Conservation (phyloP, 805 yeast species). For the Cyberlindnera mycetangii region DNA sequence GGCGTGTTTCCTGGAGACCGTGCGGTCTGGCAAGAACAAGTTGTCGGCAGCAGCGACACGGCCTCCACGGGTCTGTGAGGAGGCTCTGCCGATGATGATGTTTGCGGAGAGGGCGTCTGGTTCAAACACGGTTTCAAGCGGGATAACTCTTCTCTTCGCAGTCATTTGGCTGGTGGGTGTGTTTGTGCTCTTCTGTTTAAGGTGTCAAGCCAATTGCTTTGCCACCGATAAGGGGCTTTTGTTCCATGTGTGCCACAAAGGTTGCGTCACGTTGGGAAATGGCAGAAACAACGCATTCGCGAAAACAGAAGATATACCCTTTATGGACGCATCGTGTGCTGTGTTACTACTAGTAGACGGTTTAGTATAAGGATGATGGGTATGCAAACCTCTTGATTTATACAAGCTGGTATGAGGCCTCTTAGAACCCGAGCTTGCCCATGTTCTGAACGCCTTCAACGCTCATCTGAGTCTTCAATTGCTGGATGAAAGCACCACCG, state of each 20-base stretch:
- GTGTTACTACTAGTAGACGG: too few species aligned
- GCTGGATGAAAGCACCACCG: conserved; percentile 17
- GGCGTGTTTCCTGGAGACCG: conserved; percentile 8
- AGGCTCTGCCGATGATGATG: conserved; percentile 3
- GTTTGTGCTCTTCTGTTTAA: neutral
- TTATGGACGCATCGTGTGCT: neutral
- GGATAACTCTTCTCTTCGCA: neutral
- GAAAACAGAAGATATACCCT: neutral
- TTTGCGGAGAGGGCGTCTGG: neutral
- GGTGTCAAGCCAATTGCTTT: neutral
- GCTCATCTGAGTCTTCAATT: conserved; percentile 20
- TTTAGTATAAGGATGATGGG: too few species aligned
- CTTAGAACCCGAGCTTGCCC: conserved; percentile 18
- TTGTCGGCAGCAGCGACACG: conserved; percentile 4
- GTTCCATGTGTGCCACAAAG: neutral
- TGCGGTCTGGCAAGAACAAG: conserved; percentile 6
- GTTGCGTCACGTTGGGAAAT: neutral
- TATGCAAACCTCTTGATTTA: too few species aligned
- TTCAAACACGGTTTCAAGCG: neutral
- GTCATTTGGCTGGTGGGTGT: neutral
- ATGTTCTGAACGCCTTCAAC: conserved; percentile 19
- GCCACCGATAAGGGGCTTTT: neutral
- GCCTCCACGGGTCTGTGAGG: neutral
- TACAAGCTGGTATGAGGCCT: neutral
- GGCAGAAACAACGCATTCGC: conserved; percentile 4